Evolutionary conservation across 176 grass and related monocot species (phyloP).

Genomic region (Puya raimondii): DNA sequence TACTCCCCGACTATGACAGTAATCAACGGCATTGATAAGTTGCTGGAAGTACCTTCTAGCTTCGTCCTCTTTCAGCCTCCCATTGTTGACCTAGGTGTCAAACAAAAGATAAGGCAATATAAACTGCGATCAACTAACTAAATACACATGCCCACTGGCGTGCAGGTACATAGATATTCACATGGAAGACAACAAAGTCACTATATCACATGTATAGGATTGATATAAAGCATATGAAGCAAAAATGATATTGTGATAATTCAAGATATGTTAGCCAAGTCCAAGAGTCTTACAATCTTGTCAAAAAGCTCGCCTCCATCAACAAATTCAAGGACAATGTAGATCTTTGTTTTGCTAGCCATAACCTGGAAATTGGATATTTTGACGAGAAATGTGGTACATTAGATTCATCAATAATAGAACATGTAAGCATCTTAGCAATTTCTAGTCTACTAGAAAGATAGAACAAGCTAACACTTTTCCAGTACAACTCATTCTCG

Average conservation of each 20-base stretch:
- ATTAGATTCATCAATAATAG: too few relatives aligned
- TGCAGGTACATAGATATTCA: neutral
- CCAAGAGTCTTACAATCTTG: conserved; percentile 63
- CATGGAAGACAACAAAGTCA: neutral
- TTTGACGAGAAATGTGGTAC: neutral
- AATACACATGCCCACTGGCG: neutral
- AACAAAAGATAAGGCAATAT: neutral
- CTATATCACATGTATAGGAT: neutral
- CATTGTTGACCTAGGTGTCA: conserved; percentile 47
- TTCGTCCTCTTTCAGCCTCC: conserved; percentile 77
- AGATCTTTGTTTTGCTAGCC: conserved; percentile 94
- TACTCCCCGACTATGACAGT: conserved; percentile 89
- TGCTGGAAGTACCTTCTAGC: conserved; percentile 93
- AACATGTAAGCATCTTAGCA: too few relatives aligned
- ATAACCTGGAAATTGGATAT: conserved; percentile 56
- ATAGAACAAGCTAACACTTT: too few relatives aligned
- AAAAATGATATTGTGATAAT: neutral
- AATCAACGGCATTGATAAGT: conserved; percentile 96
- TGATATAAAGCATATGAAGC: neutral
- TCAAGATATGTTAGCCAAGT: neutral
- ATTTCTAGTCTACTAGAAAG: too few relatives aligned
- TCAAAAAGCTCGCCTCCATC: conserved; percentile 95
- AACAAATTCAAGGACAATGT: conserved; percentile 97
- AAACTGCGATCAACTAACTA: neutral
- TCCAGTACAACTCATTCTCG: too few relatives aligned